Base-by-base conservation (phyloP, 2,329 filamentous ascomycete genomes). In the Aspergillus pseudoterreus region DNA sequence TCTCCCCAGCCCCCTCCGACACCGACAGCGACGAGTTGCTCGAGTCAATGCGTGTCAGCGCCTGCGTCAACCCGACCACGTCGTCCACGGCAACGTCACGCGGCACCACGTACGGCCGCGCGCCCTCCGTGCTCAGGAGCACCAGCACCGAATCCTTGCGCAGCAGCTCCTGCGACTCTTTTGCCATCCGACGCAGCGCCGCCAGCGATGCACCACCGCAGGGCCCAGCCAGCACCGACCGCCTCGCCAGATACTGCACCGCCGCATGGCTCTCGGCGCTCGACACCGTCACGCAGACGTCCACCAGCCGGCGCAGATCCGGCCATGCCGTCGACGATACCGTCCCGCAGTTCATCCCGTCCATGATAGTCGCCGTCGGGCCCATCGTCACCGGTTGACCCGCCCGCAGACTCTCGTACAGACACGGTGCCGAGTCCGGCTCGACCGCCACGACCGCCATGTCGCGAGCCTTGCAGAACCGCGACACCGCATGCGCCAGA, bases 331-430 rank as follows among this genome's bases (percentile, higher is more conserved):
- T 82, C 0, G 74, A 74, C 0, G 86, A 88, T 0, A 87, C 76
- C 0, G 84, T 88, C 0, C 86, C 86, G 54, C 87, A 91, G 57
- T 88, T 83, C 73, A 91, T 81, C 0, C 87, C 87, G 36, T 79
- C 78, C 86, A 91, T 90, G 59, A 88, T 88, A 0, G 85, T 90
- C 2, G 80, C 71, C 0, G 72, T 74, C 0, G 85, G 88, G 6
- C 66, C 52, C 1, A 87, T 75, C 0, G 78, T 66, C 0, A 73
- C 75, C 3, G 77, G 68, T 33, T 75, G 59, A 0, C 80, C 82
- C 0, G 66, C 68, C 15, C 74, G 63, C 4, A 84, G 64, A 50
- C 77, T 82, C 12, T 71, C 63, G 36, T 73, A 66, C 32, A 84
- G 61, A 63, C 79, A 81, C 1, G 81, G 74, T 27, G 81, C 87